Conservation (phyloP, 2,329 filamentous ascomycete genomes). For the Arachnopeziza araneosa region DNA sequence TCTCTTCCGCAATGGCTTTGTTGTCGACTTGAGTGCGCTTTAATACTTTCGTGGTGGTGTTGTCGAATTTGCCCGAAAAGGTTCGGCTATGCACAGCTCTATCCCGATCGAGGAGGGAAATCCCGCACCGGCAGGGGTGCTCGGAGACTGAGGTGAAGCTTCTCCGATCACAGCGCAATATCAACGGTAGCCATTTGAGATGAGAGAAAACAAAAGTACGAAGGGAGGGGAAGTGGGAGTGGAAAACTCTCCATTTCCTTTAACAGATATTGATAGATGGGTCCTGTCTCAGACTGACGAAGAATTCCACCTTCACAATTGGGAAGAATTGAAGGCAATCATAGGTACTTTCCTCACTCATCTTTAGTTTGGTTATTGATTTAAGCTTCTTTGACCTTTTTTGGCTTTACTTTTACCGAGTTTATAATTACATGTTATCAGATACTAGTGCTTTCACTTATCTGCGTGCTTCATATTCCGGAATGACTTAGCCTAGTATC, state of each 20-base stretch:
- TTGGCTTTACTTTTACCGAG: too few relatives aligned
- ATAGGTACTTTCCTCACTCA: conserved; percentile 42
- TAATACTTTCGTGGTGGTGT: too few relatives aligned
- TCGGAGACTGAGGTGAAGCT: not conserved
- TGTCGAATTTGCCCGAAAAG: not conserved
- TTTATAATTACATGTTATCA: too few relatives aligned
- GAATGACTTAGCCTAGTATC: too few relatives aligned
- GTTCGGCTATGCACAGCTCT: not conserved
- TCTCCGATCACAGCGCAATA: not conserved
- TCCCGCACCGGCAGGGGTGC: conserved; percentile 10
- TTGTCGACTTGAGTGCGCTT: not conserved
- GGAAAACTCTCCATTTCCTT: conserved; percentile 44
- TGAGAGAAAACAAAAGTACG: not conserved
- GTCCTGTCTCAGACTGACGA: conserved; percentile 61
- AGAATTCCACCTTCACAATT: conserved; percentile 64
- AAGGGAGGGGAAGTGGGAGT: not conserved
- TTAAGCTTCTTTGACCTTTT: too few relatives aligned
- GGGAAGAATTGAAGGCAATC: conserved; percentile 66
- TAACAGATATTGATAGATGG: conserved; percentile 54
- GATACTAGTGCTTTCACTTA: too few relatives aligned
- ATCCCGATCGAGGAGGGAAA: conserved; percentile 3
- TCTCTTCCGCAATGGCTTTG: not conserved
- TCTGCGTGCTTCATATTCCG: too few relatives aligned
- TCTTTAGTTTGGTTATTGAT: not conserved
- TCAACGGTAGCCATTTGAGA: not conserved